A percentile compares a stretch with the other conserved stretches of the same genome.
These are phyloP conservation scores for Trypanosoma conorhini DNA, from an alignment of 208 protist species.

Conservation along the genomic window DNA sequence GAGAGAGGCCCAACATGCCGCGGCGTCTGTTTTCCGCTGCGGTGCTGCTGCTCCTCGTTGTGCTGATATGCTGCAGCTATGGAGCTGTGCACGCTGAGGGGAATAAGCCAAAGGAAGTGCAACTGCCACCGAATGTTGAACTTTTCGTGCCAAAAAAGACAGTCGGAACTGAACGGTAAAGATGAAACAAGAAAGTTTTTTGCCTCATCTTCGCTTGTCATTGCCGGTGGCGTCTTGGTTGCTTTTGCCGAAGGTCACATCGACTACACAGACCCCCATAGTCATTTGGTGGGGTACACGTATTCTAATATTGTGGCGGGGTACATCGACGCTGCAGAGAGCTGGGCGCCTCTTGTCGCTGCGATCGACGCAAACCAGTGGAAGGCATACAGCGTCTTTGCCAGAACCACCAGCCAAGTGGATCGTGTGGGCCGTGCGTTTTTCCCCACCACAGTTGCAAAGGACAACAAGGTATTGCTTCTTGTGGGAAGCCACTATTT, in stretches of 20 bases:
- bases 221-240: background rate
- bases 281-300: background rate
- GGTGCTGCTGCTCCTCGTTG: background rate
- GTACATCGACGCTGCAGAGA: background rate
- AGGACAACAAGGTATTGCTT: conserved; percentile 20
- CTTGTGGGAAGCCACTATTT: conserved; percentile 11
- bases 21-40: background rate
- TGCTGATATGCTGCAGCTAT: background rate
- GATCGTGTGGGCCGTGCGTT: background rate
- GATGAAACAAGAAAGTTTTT: background rate
- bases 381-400: background rate
- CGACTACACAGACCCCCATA: background rate
- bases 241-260: background rate
- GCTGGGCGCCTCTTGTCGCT: background rate
- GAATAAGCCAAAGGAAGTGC: background rate
- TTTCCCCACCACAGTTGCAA: conserved; percentile 7
- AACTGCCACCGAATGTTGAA: background rate
- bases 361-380: background rate
- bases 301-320: background rate
- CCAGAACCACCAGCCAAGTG: background rate
- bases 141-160: background rate
- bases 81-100: background rate
- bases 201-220: background rate
- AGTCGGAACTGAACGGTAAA: background rate
- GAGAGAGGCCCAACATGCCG: background rate